Base-by-base conservation (phyloP, 441 rosid genomes). In the Populus hybrid region DNA sequence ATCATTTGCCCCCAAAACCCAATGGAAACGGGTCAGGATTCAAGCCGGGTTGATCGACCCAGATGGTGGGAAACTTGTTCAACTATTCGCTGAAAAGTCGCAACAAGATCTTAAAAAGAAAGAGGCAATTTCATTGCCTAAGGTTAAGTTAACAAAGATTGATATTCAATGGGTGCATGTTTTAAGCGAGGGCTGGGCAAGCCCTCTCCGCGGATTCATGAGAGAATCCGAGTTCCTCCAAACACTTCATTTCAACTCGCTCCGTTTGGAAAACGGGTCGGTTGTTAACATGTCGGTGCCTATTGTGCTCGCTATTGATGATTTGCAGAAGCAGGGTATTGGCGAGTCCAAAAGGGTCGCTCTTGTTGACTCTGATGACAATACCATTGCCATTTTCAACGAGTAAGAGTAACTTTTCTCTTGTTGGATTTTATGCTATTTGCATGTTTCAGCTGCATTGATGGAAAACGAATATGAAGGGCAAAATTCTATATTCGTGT, bases 161-260 rank as follows among this genome's bases (percentile, higher is more conserved):
- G 99, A 95, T 78, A 23, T 83, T 50, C 90, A 95, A 77, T 93
- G 99, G 99, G 91, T 92, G 80, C 97, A 95, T 84, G 99, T 95
- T 23, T 78, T 95, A 79, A 89, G 98, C 88, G 98, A 95, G 86
- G 99, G 98, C 21, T 95, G 99, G 99, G 97, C 98, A 61, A 95
- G 99, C 66, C 99, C 99, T 3, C 91, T 93, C 69, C 80, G 84
- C 3, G 98, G 99, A 12, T 93, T 93, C 94, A 95, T 95, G 99
- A 90, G 90, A 82, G 92, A 93, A 87, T 86, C 96, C 90, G 95
- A 95, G 99, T 93, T 93, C 97, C 98, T 95, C 95, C 99, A 95
- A 93, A 92, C 98, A 79, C 98, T 95, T 92, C 98, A 93, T 90
- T 95, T 93, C 82, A 92, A 92, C 89, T 87, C 93, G 81, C 91